Evolutionary conservation across 768 basidiomycete species (phyloP).

Genomic region (Amanita muscaria): DNA sequence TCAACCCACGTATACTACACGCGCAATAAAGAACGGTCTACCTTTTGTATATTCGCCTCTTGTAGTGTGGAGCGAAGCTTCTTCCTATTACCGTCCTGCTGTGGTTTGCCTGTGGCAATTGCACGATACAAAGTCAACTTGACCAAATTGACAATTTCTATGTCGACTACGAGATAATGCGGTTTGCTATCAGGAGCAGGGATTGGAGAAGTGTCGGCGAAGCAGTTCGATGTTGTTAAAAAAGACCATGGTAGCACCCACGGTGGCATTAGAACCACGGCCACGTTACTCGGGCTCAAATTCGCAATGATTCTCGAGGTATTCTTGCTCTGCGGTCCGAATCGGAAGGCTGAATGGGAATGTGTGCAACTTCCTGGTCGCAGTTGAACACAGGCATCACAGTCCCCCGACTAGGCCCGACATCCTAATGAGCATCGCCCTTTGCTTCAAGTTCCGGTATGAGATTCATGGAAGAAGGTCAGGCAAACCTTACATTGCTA

Average conservation of each 20-base stretch:
- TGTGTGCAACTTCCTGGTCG: no score
- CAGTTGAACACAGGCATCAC: no score
- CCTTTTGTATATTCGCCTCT: slow-evolving; percentile 16
- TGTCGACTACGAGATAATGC: slow-evolving; percentile 22
- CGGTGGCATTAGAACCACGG: no score
- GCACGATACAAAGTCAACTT: slow-evolving; percentile 24
- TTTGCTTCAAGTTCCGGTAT: no score
- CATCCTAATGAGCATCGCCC: no score
- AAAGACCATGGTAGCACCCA: slow-evolving; percentile 8
- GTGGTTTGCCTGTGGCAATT: slow-evolving; percentile 19
- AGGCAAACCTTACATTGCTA: no score
- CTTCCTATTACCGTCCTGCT: slow-evolving; percentile 19
- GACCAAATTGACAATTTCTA: slow-evolving; percentile 26
- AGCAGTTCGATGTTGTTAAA: slow-evolving; percentile 7
- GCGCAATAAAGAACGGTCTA: slow-evolving; percentile 6
- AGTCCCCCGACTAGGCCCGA: no score
- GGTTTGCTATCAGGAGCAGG: slow-evolving; percentile 1
- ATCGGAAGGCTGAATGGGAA: no score
- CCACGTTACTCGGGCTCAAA: no score
- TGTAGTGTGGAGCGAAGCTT: slow-evolving; percentile 18
- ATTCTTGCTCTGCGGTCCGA: no score
- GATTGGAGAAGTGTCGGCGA: slow-evolving; percentile 7
- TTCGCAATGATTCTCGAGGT: no score
- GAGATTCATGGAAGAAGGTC: no score
- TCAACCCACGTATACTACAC: slow-evolving; percentile 1